Evolutionary conservation across 202 grass and related monocot species (phyloP).

Genomic region (Setaria viridis): DNA sequence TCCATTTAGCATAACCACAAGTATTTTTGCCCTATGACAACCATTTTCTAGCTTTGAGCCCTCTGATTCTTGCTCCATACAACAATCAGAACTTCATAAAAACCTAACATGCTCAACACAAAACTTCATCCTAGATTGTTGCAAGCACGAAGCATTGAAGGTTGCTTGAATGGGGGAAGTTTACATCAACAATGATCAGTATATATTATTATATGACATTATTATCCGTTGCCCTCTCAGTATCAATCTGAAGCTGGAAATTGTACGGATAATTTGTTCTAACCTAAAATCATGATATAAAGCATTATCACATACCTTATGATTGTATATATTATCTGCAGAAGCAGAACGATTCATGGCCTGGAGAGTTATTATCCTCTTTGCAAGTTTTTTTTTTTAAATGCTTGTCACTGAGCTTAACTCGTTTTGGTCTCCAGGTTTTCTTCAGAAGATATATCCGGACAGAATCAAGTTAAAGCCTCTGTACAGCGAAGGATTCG

Average conservation of each 20-base stretch:
- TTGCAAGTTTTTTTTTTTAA: background rate
- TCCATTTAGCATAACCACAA: background rate
- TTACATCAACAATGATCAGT: too few relatives aligned
- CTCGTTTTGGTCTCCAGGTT: constrained; percentile 52
- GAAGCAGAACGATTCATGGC: background rate
- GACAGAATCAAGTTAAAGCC: constrained; percentile 92
- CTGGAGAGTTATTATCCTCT: background rate
- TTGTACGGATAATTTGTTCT: too few relatives aligned
- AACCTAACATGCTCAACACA: background rate
- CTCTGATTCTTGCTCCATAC: background rate
- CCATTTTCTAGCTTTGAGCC: background rate
- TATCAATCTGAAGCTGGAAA: too few relatives aligned
- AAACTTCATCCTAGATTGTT: too few relatives aligned
- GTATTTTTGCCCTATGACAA: background rate
- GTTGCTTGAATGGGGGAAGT: too few relatives aligned
- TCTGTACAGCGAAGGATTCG: constrained; percentile 79
- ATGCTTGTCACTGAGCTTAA: background rate
- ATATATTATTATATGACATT: too few relatives aligned
- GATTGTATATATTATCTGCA: background rate
- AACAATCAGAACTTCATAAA: background rate
- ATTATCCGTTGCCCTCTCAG: too few relatives aligned
- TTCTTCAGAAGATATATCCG: constrained; percentile 86
- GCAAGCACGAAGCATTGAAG: too few relatives aligned
- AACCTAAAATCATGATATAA: background rate
- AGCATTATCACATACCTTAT: background rate